Base-by-base conservation (phyloP, 768 basidiomycete genomes). In the Tricholoma sp. region DNA sequence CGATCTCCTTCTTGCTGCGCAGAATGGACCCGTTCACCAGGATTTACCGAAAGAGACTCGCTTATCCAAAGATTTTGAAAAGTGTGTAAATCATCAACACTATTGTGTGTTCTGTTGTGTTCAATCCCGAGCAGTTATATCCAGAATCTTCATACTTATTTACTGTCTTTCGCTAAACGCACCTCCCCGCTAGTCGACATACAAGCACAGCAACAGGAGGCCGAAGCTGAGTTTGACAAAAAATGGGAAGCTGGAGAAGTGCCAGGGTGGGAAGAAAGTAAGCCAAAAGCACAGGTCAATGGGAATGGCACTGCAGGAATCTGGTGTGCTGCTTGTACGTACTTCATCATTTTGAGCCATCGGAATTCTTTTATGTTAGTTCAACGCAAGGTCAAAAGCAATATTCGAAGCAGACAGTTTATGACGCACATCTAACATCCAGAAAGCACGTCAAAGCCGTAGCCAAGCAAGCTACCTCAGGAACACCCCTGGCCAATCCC, bases 331-430 rank as follows among this genome's bases (percentile, higher is more conserved):
- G 87, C 93, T 44, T 97, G 94, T 94, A 74, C 74, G 92, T 79
- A 51, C 18, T 55, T 52, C 50, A 5, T 47, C 13, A 36, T 45
- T 50, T 9, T 5, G 39, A 29, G 39, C 44, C 2, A 53, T 36
- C 1, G 55, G 56, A 37, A 50, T 51, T 37, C 37, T 44, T 48
- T 54, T 33, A 52, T 57, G 44, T 54, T n/a, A 3, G 45, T 50
- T 52, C 37, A 15, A 13, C 44, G 1, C 17, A 55, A 98, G 95
- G 95, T 69, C 94, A 98, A 72, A 97, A 95, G 68, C 76, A 82
- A 56, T 98, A 98, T 71, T 83, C 95, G 11, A 99, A 98, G 70
- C 92, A 98, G 70, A 98, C 97, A 0, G 97, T 99, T 8, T 99
- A 94, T 68, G 91, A 97, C 59, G 94, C 94, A 2, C 97, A 98